Conservation (phyloP, 768 basidiomycete genomes). For the Pisolithus microcarpus region DNA sequence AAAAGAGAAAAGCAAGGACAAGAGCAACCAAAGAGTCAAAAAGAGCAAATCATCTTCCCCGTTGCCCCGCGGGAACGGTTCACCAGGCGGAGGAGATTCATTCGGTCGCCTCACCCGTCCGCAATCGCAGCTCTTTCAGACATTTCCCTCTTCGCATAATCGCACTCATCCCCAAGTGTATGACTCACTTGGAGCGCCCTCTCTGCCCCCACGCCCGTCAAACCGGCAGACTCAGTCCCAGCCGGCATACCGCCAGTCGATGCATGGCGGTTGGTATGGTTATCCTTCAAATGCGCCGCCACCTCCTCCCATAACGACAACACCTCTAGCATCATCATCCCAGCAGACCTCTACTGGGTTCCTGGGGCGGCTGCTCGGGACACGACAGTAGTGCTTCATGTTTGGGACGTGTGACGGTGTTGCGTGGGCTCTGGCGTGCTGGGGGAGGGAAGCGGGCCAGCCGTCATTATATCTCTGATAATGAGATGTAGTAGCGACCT, state of each 20-base stretch:
- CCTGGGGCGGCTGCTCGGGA: slow-evolving; percentile 18
- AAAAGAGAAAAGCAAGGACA: not conserved
- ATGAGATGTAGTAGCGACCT: too few relatives aligned
- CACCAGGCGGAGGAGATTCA: not conserved
- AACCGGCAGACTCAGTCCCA: not conserved
- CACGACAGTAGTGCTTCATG: not conserved
- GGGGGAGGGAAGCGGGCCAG: too few relatives aligned
- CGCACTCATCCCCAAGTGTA: not conserved
- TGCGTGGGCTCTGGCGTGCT: too few relatives aligned
- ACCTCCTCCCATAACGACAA: not conserved
- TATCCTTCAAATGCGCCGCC: not conserved
- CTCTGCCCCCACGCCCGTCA: slow-evolving; percentile 10
- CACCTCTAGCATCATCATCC: not conserved
- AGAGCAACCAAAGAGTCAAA: too few relatives aligned
- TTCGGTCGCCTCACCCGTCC: slow-evolving; percentile 1
- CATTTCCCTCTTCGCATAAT: not conserved
- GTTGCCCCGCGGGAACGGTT: slow-evolving; percentile 3
- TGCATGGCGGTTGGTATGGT: slow-evolving; percentile 9
- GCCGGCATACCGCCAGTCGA: slow-evolving; percentile 12
- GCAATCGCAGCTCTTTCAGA: slow-evolving; percentile 1
- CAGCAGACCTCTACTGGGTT: slow-evolving; percentile 9
- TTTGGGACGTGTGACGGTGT: too few relatives aligned
- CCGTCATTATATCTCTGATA: too few relatives aligned
- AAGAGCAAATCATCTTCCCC: slow-evolving; percentile 2
- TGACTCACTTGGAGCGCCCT: slow-evolving; percentile 12